A percentile compares a stretch with the other conserved stretches of the same genome.
Evolutionary conservation across 768 basidiomycete species (phyloP).

Genomic region (Russula sp.): DNA sequence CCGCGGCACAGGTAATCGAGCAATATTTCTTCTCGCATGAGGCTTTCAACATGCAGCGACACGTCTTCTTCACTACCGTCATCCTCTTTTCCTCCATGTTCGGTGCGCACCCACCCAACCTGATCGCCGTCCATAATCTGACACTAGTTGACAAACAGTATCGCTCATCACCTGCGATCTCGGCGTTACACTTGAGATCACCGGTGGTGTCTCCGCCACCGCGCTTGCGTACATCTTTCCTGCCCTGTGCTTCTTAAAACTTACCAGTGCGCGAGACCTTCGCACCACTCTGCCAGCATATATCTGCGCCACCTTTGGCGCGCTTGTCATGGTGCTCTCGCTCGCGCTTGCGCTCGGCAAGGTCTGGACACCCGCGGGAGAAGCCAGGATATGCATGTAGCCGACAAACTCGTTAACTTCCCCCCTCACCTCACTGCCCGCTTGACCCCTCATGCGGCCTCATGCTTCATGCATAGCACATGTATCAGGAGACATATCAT

Average conservation of each 20-base stretch:
- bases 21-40: conserved; percentile 93
- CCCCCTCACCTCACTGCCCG: neutral
- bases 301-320: conserved; percentile 64
- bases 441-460: neutral
- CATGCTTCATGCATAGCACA: neutral
- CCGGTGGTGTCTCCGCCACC: conserved; percentile 92
- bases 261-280: conserved; percentile 59
- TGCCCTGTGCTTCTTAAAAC: conserved; percentile 77
- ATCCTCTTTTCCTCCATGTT: conserved; percentile 79
- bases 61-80: conserved; percentile 83
- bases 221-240: conserved; percentile 92
- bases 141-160: conserved; percentile 40
- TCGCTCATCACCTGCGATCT: conserved; percentile 91
- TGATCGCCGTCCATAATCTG: neutral
- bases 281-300: conserved; percentile 64
- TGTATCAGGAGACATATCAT: conserved; percentile 14
- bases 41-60: conserved; percentile 71
- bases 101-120: conserved; percentile 39
- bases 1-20: conserved; percentile 66
- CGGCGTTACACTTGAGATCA: conserved; percentile 97
- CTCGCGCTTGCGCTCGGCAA: conserved; percentile 71
- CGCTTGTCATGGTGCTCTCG: conserved; percentile 69
- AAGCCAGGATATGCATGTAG: conserved; percentile 63
- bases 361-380: conserved; percentile 66
- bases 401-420: neutral